Base-by-base conservation (phyloP, 768 basidiomycete species). In the Grammothele lineata region DNA sequence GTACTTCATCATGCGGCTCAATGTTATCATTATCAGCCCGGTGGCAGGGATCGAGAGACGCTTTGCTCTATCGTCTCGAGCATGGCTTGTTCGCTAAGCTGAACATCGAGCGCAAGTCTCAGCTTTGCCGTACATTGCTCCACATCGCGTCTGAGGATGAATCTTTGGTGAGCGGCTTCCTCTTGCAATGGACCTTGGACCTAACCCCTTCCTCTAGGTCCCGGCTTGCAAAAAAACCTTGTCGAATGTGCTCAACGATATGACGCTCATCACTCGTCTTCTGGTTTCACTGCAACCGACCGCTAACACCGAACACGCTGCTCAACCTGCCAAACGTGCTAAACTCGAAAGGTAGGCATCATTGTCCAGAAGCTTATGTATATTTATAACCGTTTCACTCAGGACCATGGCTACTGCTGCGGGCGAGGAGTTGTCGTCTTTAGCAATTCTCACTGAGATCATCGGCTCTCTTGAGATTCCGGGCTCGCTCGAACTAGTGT, bases 401-500 rank as follows among this genome's bases (percentile, higher is more conserved):
- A 51, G 51, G 18, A 30, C 43, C 7, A 40, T 42, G 3, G 33
- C 12, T 21, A 66, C 68, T 17, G 46, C 66, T 21, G 57, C 71
- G 17, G 69, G 72, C 19, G 68, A 70, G 32, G 57, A 61, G 9
- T 62, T 84, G 21, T 68, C 74, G 9, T 66, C 73, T 4, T 62
- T 92, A 44, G 76, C 67, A 17, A 62, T 85, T 17, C 64, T 92
- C 21, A 74, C 80, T 1, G 93, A 95, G 62, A 74, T 87, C 21
- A 65, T 94, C 10, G 79, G 74, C 25, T 72, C 83, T n/a, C 72
- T 74, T 24, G 60, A 76, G 1, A 65, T 92, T 23, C 79, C 84
- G 0, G 86, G 82, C 18, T 85, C 87, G 17, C 67, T 83, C 23
- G 80, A 87, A 32, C 73, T 95, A 37, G 71, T 93, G 36, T 76